Percentiles rank a stretch among this genome's conserved stretches.
Evolutionary conservation across 2,329 filamentous ascomycete species (phyloP).

Genomic region (Diaporthe sp.): DNA sequence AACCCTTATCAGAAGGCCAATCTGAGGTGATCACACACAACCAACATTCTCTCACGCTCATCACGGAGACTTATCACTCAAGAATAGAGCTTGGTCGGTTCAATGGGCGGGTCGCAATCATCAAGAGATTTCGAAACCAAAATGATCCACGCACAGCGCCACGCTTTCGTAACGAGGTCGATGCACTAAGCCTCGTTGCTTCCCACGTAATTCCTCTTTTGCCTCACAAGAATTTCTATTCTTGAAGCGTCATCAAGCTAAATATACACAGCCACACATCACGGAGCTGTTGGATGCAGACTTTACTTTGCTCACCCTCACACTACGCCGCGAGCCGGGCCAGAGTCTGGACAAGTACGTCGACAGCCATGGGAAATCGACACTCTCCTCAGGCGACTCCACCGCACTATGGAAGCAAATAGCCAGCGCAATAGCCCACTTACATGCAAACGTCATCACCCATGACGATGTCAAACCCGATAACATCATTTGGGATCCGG

Average conservation of each 20-base stretch:
- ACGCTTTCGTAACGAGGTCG: neutral
- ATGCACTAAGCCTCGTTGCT: neutral
- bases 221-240: neutral
- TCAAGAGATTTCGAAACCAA: constrained; percentile 1
- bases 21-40: neutral
- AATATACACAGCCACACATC: neutral
- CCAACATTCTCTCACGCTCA: neutral
- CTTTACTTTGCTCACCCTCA: neutral
- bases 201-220: neutral
- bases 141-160: neutral
- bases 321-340: neutral
- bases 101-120: neutral
- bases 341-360: constrained; percentile 16
- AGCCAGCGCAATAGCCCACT: neutral
- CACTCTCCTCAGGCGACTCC: neutral
- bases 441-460: constrained; percentile 15
- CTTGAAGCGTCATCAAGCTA: no score
- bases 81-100: neutral
- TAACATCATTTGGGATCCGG: constrained; percentile 33
- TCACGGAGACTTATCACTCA: constrained; percentile 16
- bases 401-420: constrained; percentile 2
- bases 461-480: constrained; percentile 37
- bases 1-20: neutral
- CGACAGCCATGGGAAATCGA: neutral
- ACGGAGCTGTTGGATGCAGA: constrained; percentile 6